Conservation (phyloP, 225 moss, liverwort and hornwort genomes). For the Lunularia cruciata region DNA sequence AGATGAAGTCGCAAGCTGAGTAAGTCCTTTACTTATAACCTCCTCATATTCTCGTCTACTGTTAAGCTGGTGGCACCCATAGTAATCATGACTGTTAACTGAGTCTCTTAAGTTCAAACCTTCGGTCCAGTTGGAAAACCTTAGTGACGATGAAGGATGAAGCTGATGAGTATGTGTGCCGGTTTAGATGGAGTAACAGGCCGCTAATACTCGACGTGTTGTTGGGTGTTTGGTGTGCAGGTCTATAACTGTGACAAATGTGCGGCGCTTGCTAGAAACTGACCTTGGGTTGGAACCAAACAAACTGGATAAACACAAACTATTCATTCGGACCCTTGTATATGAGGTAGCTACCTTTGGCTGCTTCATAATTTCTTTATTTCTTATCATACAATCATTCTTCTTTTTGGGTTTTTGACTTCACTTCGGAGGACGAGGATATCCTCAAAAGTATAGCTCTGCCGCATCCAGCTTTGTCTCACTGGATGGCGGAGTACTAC, state of each 20-base stretch:
- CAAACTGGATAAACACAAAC: conserved; percentile 54
- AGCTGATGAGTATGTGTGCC: no score
- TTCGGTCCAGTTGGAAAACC: background rate
- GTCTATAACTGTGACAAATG: conserved; percentile 59
- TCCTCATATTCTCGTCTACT: background rate
- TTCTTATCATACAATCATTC: no score
- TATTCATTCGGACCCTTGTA: conserved; percentile 48
- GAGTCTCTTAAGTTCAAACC: background rate
- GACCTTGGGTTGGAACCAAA: conserved; percentile 60
- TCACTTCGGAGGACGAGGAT: no score
- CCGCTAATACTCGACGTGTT: background rate
- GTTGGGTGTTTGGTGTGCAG: conserved; percentile 40
- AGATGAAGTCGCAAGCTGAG: conserved; percentile 66
- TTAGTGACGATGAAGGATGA: background rate
- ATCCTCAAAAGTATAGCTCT: no score
- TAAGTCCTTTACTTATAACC: conserved; percentile 34
- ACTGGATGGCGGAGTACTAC: no score
- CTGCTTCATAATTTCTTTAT: no score
- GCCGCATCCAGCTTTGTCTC: no score
- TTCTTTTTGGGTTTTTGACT: no score
- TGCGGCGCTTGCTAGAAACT: conserved; percentile 67
- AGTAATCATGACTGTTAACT: no score
- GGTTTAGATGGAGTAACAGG: no score
- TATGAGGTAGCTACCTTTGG: conserved; percentile 48
- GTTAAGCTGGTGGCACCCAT: no score